Base-by-base conservation (phyloP, 352 stramenopile species). In the Poterioochromonas sp. region DNA sequence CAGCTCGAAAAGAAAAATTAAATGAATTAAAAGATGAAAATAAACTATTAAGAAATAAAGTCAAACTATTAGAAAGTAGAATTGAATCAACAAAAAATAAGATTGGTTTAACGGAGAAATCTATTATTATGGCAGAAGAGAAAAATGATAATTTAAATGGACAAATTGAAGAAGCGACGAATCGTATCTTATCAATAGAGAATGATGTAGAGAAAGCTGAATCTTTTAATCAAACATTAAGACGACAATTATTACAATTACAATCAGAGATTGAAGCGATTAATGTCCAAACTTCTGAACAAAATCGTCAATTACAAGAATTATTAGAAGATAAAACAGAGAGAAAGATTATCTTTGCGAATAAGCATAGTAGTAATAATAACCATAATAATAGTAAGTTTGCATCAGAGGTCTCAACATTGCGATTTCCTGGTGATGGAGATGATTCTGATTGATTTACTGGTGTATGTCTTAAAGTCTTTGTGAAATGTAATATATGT, bases 121-220 rank as follows among this genome's bases (percentile, higher is more conserved):
- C 65, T 58, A 54, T 74, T 34, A 58, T 54, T 54, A 29, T 74
- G 5, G 41, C 65, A 26, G 65, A 74, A 37, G 65, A 74, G 32
- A 74, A 54, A 37, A 74, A 74, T 37, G 65, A 74, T 34, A 39
- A 2, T 2, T 35, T 74, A n/a, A 74, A 54, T 58, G 65, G 39
- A 39, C 65, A 74, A n/a, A 74, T 74, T 39, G 65, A 74, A 35
- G 65, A 74, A 58, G 41, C 65, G 12, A 18, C 34, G 40, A 54
- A 15, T 58, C 37, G 65, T 26, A 74, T 74, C 1, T 8, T n/a
- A 53, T 18, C 20, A 8, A 54, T 74, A 8, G 1, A 51, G 29
- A 18, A 18, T 29, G 43, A 74, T 58, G 41, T 74, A 22, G 65
- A 54, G 0, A 74, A 58, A 54, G 65, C 5, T 35, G 65, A 74